Evolutionary conservation across 2,329 filamentous ascomycete genomes (phyloP), one percentile per base, ranked within the genome.

Genomic region (Calycina marina): DNA sequence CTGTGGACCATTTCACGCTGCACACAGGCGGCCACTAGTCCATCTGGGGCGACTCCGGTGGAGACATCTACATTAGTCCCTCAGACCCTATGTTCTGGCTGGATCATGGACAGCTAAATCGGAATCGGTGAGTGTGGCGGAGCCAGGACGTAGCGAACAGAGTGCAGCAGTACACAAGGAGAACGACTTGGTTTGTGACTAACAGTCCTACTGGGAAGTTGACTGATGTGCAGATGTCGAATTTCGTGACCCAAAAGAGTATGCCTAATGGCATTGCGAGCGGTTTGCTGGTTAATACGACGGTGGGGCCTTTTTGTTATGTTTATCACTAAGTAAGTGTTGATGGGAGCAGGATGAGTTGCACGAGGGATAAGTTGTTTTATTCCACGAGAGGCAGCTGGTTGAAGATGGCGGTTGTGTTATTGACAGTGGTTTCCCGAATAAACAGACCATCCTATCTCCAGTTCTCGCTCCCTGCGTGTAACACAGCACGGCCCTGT

Each of bases 71-170:
- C 38, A 53, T 58, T 27, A 59, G 58, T 6, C 55, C 61, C 1
- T 51, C 57, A 4, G 62, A 65, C 36, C 62, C 62, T 2, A 57
- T 46, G 2, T 65, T 65, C 47, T 63, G 54, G 37, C 43, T 61
- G 6, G 61, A 65, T 38, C 62, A 65, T 34, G 58, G 49, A 0
- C 53, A 60, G 40, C 56, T 66, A 32, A 62, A 66, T 38, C 52
- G 62, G 9, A 50, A 60, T 28, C 63, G 60, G 46, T 63, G 58
- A 46, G 58, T 65, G 40, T 65, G 61, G 61, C 61, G 64, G 48
- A 61, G 60, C 34, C 54, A 60, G 14, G 55, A 63, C 41, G 55
- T 48, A 47, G 48, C 25, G 48, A 55, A 25, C 39, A 35, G 47
- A 6, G 30, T 37, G 20, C 39, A 44, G 42, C 39, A 16, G 43